phyloP scores from a whole-genome alignment of 2,329 filamentous ascomycete species.

The Macroventuria anomochaeta region DNA sequence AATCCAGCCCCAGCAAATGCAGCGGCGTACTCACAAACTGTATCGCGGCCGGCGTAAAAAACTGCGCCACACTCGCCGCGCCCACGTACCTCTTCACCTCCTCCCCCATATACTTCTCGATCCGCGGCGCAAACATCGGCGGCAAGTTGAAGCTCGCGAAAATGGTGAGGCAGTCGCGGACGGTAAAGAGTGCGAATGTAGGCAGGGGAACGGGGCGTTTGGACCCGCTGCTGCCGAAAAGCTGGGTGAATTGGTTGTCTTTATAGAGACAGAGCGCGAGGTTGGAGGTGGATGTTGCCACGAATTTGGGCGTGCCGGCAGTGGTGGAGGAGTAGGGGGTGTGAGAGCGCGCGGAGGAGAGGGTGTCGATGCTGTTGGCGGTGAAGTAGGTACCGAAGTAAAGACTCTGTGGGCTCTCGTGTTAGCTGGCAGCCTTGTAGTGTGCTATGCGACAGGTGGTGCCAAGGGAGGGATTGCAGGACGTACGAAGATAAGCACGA shows the following conservation, averaged over 20 bases:
- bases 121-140: conserved; percentile 72
- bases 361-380: conserved; percentile 86
- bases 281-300: conserved; percentile 80
- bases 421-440: not conserved
- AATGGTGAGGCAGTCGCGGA: conserved; percentile 86
- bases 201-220: conserved; percentile 66
- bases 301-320: conserved; percentile 79
- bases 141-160: conserved; percentile 93
- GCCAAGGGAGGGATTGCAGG: too few species aligned
- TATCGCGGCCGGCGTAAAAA: conserved; percentile 77
- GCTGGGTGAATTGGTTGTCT: conserved; percentile 80
- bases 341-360: conserved; percentile 66
- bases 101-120: conserved; percentile 55
- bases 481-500: conserved; percentile 65
- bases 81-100: conserved; percentile 61
- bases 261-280: conserved; percentile 88
- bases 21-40: conserved; percentile 83
- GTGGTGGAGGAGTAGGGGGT: conserved; percentile 68
- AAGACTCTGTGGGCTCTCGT: conserved; percentile 54
- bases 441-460: too few species aligned
- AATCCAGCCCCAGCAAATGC: conserved; percentile 82
- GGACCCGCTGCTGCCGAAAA: conserved; percentile 69
- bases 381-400: conserved; percentile 91
- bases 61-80: conserved; percentile 69
- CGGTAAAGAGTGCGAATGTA: conserved; percentile 78